Evolutionary conservation across 441 rosid species (phyloP).

Genomic region (Viola pubescens): DNA sequence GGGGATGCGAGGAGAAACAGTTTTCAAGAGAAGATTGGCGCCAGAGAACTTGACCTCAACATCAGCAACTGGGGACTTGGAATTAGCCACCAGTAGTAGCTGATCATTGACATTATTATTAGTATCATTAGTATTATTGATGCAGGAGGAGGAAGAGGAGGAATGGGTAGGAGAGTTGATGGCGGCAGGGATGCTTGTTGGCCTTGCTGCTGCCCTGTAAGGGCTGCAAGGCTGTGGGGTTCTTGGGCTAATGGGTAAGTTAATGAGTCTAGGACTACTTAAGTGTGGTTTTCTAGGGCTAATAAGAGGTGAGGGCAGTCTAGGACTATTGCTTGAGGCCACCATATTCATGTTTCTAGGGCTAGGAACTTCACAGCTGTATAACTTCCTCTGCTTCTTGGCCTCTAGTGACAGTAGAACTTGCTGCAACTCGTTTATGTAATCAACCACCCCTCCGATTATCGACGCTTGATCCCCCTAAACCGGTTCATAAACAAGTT

Average conservation of each 20-base stretch:
- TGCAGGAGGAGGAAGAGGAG: constrained; percentile 47
- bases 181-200: constrained; percentile 19
- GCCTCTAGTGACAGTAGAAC: constrained; percentile 78
- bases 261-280: constrained; percentile 40
- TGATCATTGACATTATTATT: constrained; percentile 21
- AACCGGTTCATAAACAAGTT: background rate
- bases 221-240: constrained; percentile 78
- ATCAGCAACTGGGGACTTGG: constrained; percentile 73
- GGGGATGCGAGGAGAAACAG: constrained; percentile 65
- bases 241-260: constrained; percentile 79
- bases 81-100: constrained; percentile 52
- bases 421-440: constrained; percentile 88
- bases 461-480: constrained; percentile 99
- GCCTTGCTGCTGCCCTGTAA: constrained; percentile 44
- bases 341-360: too few species aligned
- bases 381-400: constrained; percentile 88
- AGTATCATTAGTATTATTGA: constrained; percentile 25
- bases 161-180: constrained; percentile 41
- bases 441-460: constrained; percentile 93
- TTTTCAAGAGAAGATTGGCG: constrained; percentile 61
- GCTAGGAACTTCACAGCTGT: constrained; percentile 58
- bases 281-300: background rate
- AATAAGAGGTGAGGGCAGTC: constrained; percentile 55
- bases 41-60: constrained; percentile 94
- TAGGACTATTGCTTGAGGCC: constrained; percentile 26